A percentile compares a stretch with the other conserved stretches of the same genome.
phyloP scores from a whole-genome alignment of 371 early-diverging fungal genomes.

The Capniomyces stellatus region DNA sequence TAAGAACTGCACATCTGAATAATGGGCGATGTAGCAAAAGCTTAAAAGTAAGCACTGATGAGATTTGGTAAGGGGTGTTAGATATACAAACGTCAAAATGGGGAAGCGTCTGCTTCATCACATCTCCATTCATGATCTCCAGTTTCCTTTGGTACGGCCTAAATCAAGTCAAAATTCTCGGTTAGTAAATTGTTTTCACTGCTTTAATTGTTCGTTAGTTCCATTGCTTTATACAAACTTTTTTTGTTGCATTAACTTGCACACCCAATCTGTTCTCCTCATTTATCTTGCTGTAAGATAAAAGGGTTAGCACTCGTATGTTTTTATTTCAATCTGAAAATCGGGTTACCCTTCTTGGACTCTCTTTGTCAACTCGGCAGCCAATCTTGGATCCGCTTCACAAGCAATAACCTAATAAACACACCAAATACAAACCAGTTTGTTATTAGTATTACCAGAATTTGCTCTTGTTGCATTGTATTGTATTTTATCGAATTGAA shows the following conservation, averaged over 20 bases:
- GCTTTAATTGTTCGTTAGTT: neutral
- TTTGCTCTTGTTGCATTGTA: no score
- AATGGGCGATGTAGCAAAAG: slow-evolving; percentile 84
- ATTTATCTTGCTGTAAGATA: no score
- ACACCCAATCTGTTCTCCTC: no score
- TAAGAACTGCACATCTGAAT: slow-evolving; percentile 86
- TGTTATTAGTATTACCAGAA: no score
- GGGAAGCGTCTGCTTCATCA: slow-evolving; percentile 91
- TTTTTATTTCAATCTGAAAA: no score
- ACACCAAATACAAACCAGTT: no score
- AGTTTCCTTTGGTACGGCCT: slow-evolving; percentile 60
- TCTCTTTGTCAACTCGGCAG: slow-evolving; percentile 94
- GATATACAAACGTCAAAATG: slow-evolving; percentile 98
- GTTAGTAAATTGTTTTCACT: neutral
- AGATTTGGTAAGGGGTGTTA: slow-evolving; percentile 99
- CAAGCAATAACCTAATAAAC: no score
- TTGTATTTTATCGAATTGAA: no score
- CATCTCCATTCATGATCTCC: slow-evolving; percentile 94
- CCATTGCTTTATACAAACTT: neutral
- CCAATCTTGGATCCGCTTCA: slow-evolving; percentile 95
- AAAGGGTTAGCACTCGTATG: no score
- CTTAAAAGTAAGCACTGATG: slow-evolving; percentile 94
- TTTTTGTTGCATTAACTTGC: slow-evolving; percentile 10
- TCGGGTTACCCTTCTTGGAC: slow-evolving; percentile 93
- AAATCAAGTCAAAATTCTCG: slow-evolving; percentile 40